phyloP scores from a whole-genome alignment of 805 yeast genomes.

The Metschnikowia anglica region DNA sequence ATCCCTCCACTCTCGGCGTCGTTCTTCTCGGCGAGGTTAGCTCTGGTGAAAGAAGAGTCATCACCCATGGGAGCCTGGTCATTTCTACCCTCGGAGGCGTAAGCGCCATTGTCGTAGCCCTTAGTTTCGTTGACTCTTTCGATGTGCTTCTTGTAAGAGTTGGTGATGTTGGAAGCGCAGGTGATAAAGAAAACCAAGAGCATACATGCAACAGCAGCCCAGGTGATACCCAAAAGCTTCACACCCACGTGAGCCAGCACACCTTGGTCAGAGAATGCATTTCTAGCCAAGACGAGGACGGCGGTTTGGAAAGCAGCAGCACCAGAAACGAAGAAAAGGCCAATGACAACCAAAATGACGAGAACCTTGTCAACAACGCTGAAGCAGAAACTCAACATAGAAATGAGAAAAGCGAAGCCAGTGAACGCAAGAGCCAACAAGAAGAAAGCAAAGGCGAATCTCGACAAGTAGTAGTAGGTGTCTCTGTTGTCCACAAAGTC shows the following conservation, averaged over 20 bases:
- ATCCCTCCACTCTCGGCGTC: slow-evolving; percentile 56
- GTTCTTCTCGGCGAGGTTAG: slow-evolving; percentile 32
- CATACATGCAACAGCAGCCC: slow-evolving; percentile 66
- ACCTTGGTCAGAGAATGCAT: slow-evolving; percentile 56
- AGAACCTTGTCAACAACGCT: slow-evolving; percentile 52
- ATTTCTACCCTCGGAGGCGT: slow-evolving; percentile 17
- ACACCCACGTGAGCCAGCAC: slow-evolving; percentile 53
- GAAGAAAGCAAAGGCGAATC: slow-evolving; percentile 64
- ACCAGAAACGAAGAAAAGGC: slow-evolving; percentile 53
- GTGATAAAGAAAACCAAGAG: slow-evolving; percentile 51
- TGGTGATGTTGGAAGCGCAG: slow-evolving; percentile 49
- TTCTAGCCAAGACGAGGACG: slow-evolving; percentile 68
- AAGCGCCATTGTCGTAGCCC: slow-evolving; percentile 23
- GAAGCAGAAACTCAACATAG: slow-evolving; percentile 57
- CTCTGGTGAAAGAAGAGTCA: slow-evolving; percentile 45
- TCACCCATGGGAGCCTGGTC: slow-evolving; percentile 31
- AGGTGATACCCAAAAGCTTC: slow-evolving; percentile 57
- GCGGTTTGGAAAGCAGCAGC: slow-evolving; percentile 77
- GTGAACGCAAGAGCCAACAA: slow-evolving; percentile 60
- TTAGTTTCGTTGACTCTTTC: slow-evolving; percentile 32
- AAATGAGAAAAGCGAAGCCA: slow-evolving; percentile 59
- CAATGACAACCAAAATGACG: slow-evolving; percentile 51
- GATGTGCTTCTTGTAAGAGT: slow-evolving; percentile 52
- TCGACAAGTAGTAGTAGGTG: slow-evolving; percentile 60
- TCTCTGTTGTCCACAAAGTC: slow-evolving; percentile 55